Percentiles rank a stretch among this genome's conserved stretches.
Evolutionary conservation across 1,284 basidiomycete species (phyloP).

Genomic region (Irpex rosettiformis): DNA sequence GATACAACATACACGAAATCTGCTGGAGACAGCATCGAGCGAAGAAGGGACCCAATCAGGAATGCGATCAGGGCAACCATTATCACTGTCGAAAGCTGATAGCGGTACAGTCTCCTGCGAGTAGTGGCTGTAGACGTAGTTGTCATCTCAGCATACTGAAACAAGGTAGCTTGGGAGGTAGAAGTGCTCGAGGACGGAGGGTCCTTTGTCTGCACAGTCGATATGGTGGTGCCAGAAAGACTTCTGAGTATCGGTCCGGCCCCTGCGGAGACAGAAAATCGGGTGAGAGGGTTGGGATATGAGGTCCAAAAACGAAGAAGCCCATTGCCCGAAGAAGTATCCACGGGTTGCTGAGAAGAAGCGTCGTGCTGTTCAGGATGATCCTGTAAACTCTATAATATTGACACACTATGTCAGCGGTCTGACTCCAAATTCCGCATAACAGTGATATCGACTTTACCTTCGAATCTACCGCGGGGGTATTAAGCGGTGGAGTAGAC

Average conservation of each 20-base stretch:
- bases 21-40: conserved; percentile 84
- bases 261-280: conserved; percentile 31
- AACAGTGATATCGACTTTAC: conserved; percentile 14
- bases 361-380: conserved; percentile 14
- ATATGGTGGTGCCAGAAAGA: conserved; percentile 15
- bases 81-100: conserved; percentile 62
- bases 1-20: conserved; percentile 85
- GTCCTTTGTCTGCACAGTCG: conserved; percentile 10
- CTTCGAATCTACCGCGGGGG: conserved; percentile 23
- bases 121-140: background rate
- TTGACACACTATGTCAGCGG: background rate
- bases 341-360: conserved; percentile 13
- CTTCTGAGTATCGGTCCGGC: conserved; percentile 14
- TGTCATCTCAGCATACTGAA: background rate
- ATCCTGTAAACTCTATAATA: background rate
- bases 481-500: conserved; percentile 22
- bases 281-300: conserved; percentile 41
- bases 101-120: conserved; percentile 17
- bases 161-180: background rate
- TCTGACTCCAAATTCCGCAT: background rate
- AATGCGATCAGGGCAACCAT: conserved; percentile 86
- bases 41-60: conserved; percentile 84
- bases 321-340: conserved; percentile 27
- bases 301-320: conserved; percentile 42
- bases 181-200: conserved; percentile 1